These are phyloP conservation scores for Leccinum griseonigrum DNA, from an alignment of 1,284 basidiomycete species.

Conservation along the genomic window DNA sequence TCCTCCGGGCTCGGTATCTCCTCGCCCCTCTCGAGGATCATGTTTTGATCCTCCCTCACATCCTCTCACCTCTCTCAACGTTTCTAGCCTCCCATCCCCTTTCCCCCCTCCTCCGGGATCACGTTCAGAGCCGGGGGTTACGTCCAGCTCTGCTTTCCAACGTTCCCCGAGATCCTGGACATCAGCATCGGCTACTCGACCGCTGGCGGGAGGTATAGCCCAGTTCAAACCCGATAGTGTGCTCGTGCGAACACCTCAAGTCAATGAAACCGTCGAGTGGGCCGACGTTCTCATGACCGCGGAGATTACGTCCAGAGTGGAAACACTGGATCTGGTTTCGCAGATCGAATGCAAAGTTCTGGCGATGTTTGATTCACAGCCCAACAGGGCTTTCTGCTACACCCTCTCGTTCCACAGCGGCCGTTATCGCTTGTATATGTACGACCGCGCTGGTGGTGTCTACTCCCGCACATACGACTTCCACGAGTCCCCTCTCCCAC, in stretches of 20 bases:
- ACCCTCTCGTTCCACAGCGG: background rate
- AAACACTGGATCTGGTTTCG: background rate
- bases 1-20: too few species aligned
- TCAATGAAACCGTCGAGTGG: background rate
- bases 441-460: background rate
- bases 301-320: background rate
- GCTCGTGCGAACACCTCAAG: background rate
- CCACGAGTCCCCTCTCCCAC: background rate
- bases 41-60: too few species aligned
- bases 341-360: background rate
- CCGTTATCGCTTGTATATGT: background rate
- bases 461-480: background rate
- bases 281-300: background rate
- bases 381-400: background rate
- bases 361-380: background rate
- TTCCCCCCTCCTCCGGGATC: background rate
- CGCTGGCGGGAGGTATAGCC: background rate
- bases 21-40: too few species aligned
- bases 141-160: background rate
- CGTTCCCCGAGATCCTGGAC: background rate
- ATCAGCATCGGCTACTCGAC: background rate
- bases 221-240: background rate
- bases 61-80: background rate
- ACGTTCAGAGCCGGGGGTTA: background rate
- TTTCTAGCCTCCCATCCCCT: background rate